Evolutionary conservation across 306 rosid genomes (phyloP), one percentile per base, ranked within the genome.

Genomic region (Echinosophora koreensis): DNA sequence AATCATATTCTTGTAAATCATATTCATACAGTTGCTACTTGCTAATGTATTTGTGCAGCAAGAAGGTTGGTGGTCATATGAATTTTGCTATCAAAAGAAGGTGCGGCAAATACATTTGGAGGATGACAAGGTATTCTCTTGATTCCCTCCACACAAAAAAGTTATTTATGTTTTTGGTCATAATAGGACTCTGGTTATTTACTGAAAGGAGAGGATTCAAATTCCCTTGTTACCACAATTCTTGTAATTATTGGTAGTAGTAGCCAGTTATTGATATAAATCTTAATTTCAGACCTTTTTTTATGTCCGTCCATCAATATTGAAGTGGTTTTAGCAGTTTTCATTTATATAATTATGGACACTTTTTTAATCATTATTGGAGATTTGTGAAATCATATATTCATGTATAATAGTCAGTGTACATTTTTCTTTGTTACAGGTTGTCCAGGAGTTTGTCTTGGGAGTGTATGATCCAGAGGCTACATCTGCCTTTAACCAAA

Each of bases 21-120:
- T 41, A 74, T 77, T 32, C 80, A 76, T 22, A 80, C 71, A 6
- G 80, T 47, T 18, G 17, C 42, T 71, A 60, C 56, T 83, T 18
- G 17, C 42, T 71, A 60, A 60, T 83, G 41, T 71, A 71, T 57
- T 67, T 71, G 52, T 81, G 96, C 97, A 95, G 99, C 92, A 89
- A 87, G 99, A 92, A 83, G 97, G 97, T 72, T 95, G 99, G 98
- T 95, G 99, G 99, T 76, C 96, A 30, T 95, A 95, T 77, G 99
- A 95, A 80, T 95, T 95, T 85, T 95, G 99, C 87, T 90, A 92
- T 84, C 93, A 89, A 70, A 84, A 83, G 85, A 82, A 46, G 63
- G 77, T 95, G 82, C 84, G 91, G 49, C 99, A 95, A 85, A 79
- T 95, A 49, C 99, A 95, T 86, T 7, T 86, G 90, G 99, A 92